Conservation (phyloP, 202 grass and related monocot genomes). For the Sporobolus alterniflorus region DNA sequence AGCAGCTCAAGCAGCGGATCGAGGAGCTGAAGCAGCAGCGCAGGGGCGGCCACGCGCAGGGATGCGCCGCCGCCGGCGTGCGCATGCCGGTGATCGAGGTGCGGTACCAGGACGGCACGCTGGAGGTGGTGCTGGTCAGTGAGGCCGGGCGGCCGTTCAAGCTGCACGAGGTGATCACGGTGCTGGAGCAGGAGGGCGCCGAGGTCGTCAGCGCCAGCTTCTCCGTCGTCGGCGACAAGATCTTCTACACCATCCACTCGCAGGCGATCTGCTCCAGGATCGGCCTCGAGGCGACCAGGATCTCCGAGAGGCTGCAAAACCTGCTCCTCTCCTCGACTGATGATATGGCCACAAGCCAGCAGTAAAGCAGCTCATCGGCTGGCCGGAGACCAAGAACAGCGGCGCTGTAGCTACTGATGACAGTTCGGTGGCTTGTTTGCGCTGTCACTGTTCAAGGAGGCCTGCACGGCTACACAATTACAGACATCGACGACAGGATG, state of each 20-base stretch:
- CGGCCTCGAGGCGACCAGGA: slow-evolving; percentile 56
- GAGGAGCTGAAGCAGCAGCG: slow-evolving; percentile 44
- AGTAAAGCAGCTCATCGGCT: too few relatives aligned
- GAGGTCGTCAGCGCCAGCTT: slow-evolving; percentile 81
- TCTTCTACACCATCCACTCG: slow-evolving; percentile 78
- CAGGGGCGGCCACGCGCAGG: not conserved
- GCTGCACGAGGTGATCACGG: slow-evolving; percentile 74
- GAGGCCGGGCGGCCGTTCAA: slow-evolving; percentile 39
- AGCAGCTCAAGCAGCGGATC: slow-evolving; percentile 50
- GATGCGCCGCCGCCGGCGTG: not conserved
- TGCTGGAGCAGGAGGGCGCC: slow-evolving; percentile 79
- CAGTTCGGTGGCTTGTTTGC: not conserved
- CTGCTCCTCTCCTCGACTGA: slow-evolving; percentile 14
- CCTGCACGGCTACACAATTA: too few relatives aligned
- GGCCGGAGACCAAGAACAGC: too few relatives aligned
- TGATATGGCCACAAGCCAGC: too few relatives aligned
- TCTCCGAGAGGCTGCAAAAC: slow-evolving; percentile 42
- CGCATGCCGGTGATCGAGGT: slow-evolving; percentile 68
- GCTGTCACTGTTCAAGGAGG: too few relatives aligned
- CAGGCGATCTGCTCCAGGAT: slow-evolving; percentile 57
- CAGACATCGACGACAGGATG: not conserved
- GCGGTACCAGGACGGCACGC: slow-evolving; percentile 35
- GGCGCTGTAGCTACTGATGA: not conserved
- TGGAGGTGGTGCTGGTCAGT: slow-evolving; percentile 70
- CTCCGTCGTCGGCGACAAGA: slow-evolving; percentile 59